Evolutionary conservation across 768 basidiomycete species (phyloP), one percentile per base, ranked within the genome.

Genomic region (Lepiota venenata): DNA sequence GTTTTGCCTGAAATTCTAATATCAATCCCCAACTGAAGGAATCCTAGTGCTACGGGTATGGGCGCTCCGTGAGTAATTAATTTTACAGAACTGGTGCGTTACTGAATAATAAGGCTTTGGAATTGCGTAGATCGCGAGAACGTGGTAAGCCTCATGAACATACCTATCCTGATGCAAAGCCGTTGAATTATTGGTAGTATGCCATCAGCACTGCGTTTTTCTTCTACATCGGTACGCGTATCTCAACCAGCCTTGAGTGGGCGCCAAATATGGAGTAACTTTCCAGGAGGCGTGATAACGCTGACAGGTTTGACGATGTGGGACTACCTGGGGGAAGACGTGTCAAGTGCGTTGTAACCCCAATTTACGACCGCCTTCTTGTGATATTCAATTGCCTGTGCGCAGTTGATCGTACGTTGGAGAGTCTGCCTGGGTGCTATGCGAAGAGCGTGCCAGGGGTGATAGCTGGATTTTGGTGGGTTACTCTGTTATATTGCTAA

Each of bases 401-500:
- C 6, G 35, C n/a, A 66, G 65, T 68, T 37, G 60, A 66, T 44
- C 57, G 44, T 1, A 37, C 41, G 1, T 50, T 68, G 1, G 35
- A 50, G 5, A 59, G 51, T 50, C 52, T 68, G n/a, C 66, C 66
- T 3, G 66, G 66, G n/a, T 68, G 66, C 54, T 68, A 68, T 56
- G 62, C 66, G 1, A 61, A 61, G 5, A 61, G 56, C 14, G 65
- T 68, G 3, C 67, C 65, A 32, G 58, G 61, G 9, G 64, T 64
- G 10, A 65, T 68, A 40, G 65, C 61, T 9, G 67, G 67, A 2
- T 63, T 63, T 47, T 68, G 65, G 66, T 67, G 32, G n/a, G 63
- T 32, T 32, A 32, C 10, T 32, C 6, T 32, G 3, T 46, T 29
- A 12, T 1, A 15, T 18, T 15, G 40, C 18, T 20, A 18, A n/a